Conservation (phyloP, 2,329 filamentous ascomycete species). For the Colletotrichum gloeosporioides region DNA sequence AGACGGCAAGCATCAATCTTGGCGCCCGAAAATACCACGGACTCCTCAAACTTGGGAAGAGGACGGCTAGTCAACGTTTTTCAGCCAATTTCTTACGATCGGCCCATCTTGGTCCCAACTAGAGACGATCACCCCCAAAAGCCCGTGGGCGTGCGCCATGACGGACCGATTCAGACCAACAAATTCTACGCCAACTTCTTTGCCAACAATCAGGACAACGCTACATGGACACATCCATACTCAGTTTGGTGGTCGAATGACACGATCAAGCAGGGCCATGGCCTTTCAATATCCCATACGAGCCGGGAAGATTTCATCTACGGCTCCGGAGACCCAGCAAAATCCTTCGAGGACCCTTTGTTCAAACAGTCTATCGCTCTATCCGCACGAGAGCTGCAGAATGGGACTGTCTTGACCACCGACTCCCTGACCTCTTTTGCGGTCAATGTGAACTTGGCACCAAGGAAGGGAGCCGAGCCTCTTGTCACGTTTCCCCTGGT, state of each 20-base stretch:
- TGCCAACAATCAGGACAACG: constrained; percentile 67
- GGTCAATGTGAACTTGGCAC: constrained; percentile 64
- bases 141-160: background rate
- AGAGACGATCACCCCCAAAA: constrained; percentile 6
- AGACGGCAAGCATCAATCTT: background rate
- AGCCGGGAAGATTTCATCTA: constrained; percentile 66
- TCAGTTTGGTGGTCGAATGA: constrained; percentile 66
- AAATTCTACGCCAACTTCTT: constrained; percentile 78
- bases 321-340: constrained; percentile 69
- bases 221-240: constrained; percentile 74
- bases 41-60: background rate
- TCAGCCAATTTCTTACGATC: background rate
- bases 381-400: constrained; percentile 70
- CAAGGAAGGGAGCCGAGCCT: constrained; percentile 47
- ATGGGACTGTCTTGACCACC: constrained; percentile 54
- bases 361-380: constrained; percentile 73
- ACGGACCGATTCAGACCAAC: constrained; percentile 64
- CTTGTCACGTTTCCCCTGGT: constrained; percentile 74
- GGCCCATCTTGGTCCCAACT: background rate
- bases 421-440: constrained; percentile 55
- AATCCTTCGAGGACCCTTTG: constrained; percentile 30
- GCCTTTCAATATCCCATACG: constrained; percentile 72
- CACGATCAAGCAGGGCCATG: constrained; percentile 46
- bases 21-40: background rate
- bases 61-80: background rate